Percentiles rank a stretch among this genome's conserved stretches.
These are phyloP conservation scores for Platismatia glauca DNA, from an alignment of 495 filamentous ascomycete genomes.

Conservation along the genomic window DNA sequence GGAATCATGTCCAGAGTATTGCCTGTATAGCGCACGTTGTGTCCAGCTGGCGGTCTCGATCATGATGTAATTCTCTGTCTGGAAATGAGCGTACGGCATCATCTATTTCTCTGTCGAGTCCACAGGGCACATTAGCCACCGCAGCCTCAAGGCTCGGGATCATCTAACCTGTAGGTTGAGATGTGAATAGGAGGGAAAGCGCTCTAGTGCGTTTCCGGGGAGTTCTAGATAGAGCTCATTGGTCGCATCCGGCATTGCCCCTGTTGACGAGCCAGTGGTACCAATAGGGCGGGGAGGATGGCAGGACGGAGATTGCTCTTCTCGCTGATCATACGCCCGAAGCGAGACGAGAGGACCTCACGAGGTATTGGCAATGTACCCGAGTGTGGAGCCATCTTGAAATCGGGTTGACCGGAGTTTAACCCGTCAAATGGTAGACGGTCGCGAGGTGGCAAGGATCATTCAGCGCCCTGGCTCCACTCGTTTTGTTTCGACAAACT, in stretches of 20 bases:
- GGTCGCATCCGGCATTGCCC: not conserved
- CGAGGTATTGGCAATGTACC: not conserved
- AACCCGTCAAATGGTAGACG: not conserved
- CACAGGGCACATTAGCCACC: not conserved
- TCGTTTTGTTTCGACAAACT: too few species aligned
- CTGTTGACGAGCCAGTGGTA: not conserved
- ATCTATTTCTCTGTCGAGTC: not conserved
- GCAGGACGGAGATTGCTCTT: not conserved
- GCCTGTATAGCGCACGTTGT: not conserved
- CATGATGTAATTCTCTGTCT: not conserved
- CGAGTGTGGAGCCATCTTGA: not conserved
- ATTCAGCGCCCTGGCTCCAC: not conserved
- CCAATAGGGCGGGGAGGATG: not conserved
- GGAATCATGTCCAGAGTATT: not conserved
- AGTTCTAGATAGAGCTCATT: not conserved
- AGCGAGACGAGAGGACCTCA: not conserved
- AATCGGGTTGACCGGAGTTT: not conserved
- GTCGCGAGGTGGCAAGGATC: not conserved
- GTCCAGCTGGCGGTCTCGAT: not conserved
- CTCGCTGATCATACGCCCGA: not conserved
- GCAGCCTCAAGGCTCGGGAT: not conserved
- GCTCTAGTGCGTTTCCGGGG: not conserved
- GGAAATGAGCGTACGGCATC: not conserved
- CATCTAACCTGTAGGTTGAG: not conserved
- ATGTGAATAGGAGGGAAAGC: not conserved